Evolutionary conservation across 192 early-diverging fungal genomes (phyloP).

Genomic region (Cetraspora pellucida): DNA sequence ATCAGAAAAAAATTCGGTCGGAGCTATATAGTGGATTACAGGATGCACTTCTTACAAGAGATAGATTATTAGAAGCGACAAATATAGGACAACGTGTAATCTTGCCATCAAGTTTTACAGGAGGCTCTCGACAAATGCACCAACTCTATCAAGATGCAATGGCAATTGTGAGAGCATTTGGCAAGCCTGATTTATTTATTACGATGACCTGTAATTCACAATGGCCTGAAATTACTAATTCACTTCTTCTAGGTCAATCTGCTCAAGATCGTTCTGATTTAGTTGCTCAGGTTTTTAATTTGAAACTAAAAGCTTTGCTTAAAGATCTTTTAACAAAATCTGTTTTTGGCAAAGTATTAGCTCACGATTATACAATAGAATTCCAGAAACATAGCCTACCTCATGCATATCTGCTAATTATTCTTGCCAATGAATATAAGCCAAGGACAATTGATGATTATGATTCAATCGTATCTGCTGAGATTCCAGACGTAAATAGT

Average conservation of each 20-base stretch:
- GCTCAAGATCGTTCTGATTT: constrained; percentile 38
- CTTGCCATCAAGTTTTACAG: too few species aligned
- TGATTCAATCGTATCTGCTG: constrained; percentile 38
- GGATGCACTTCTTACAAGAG: too few species aligned
- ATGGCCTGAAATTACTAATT: too few species aligned
- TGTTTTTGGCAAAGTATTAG: constrained; percentile 39
- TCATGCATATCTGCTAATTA: constrained; percentile 44
- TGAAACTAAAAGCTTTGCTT: constrained; percentile 32
- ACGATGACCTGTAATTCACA: too few species aligned
- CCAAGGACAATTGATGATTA: constrained; percentile 22
- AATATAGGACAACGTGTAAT: too few species aligned
- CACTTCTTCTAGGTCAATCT: constrained; percentile 4
- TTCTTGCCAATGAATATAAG: constrained; percentile 32
- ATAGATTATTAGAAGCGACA: too few species aligned
- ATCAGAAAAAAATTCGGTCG: too few species aligned
- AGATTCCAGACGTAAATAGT: constrained; percentile 32
- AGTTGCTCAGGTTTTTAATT: constrained; percentile 23
- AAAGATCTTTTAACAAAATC: constrained; percentile 30
- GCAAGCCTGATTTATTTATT: too few species aligned
- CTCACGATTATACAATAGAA: constrained; percentile 38
- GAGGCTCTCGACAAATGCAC: too few species aligned
- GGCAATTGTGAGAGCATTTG: too few species aligned
- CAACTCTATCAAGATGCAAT: constrained; percentile 33
- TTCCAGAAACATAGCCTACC: constrained; percentile 48
- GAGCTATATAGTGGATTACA: too few species aligned